Conservation (phyloP, 495 filamentous ascomycete genomes). For the Penicillium longicatenatum region DNA sequence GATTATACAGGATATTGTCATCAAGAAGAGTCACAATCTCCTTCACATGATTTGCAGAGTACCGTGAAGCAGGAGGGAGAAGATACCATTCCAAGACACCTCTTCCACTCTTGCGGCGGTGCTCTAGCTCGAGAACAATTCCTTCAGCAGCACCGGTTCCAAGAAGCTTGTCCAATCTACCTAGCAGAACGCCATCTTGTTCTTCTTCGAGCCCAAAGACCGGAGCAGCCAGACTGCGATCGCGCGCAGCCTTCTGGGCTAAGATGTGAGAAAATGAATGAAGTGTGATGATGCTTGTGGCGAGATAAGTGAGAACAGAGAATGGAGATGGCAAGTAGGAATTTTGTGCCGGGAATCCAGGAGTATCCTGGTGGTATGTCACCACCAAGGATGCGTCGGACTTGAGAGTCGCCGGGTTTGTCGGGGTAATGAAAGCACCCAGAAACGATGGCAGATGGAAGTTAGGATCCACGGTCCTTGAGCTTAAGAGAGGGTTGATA, state of each 20-base stretch:
- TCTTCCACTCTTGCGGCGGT: conserved; percentile 77
- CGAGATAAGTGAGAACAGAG: conserved; percentile 60
- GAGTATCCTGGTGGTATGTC: conserved; percentile 47
- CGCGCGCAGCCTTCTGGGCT: conserved; percentile 63
- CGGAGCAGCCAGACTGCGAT: conserved; percentile 70
- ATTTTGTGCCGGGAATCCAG: conserved; percentile 53
- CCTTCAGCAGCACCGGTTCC: conserved; percentile 52
- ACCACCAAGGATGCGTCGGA: conserved; percentile 46
- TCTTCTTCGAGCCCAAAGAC: conserved; percentile 75
- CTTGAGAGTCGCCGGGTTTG: conserved; percentile 24
- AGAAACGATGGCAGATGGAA: conserved; percentile 44
- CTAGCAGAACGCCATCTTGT: conserved; percentile 71
- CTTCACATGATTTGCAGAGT: conserved; percentile 35
- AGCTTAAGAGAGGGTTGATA: conserved; percentile 42
- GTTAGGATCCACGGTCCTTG: conserved; percentile 26
- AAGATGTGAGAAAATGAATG: conserved; percentile 71
- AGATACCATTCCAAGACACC: conserved; percentile 78
- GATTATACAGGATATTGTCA: conserved; percentile 71
- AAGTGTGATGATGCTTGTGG: conserved; percentile 65
- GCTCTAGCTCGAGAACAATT: conserved; percentile 82
- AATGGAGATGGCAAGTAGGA: conserved; percentile 70
- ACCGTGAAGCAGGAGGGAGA: conserved; percentile 50
- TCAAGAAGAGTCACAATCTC: conserved; percentile 69
- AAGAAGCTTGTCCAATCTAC: conserved; percentile 46
- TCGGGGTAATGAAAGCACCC: conserved; percentile 36